Evolutionary conservation across 1,284 basidiomycete genomes (phyloP).

Genomic region (Prillingera fragicola): DNA sequence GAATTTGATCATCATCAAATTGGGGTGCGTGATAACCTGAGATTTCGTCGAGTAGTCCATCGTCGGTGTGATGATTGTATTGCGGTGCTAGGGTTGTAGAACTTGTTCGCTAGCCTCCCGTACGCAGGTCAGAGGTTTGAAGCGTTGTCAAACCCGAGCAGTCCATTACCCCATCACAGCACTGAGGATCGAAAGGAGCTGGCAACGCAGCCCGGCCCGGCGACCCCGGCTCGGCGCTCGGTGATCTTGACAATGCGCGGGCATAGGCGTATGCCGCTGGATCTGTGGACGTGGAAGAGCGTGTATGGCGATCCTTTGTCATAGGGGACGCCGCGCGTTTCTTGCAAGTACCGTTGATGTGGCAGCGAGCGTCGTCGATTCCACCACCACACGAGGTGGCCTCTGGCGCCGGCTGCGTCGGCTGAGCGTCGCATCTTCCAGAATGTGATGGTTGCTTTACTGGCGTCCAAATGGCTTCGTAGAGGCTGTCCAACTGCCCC

Average conservation of each 20-base stretch:
- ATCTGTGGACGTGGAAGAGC: neutral
- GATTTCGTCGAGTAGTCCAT: too few relatives aligned
- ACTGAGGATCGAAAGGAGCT: neutral
- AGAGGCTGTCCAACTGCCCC: neutral
- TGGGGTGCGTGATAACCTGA: too few relatives aligned
- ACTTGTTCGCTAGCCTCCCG: too few relatives aligned
- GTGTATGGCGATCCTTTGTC: neutral
- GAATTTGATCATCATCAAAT: too few relatives aligned
- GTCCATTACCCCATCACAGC: slow-evolving; percentile 8
- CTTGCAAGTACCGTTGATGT: neutral
- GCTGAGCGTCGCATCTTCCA: neutral
- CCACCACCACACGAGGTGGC: neutral
- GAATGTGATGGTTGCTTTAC: neutral
- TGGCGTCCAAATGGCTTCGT: neutral
- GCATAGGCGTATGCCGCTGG: neutral
- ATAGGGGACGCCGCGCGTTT: neutral
- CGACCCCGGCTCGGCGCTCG: neutral
- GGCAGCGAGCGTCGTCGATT: neutral
- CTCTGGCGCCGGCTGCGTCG: neutral
- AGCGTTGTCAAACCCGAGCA: slow-evolving; percentile 1
- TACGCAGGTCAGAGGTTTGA: too few relatives aligned
- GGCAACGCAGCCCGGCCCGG: neutral
- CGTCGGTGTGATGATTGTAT: too few relatives aligned
- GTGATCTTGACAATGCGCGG: neutral
- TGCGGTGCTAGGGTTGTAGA: too few relatives aligned